Conservation (phyloP, 805 yeast genomes). For the Saccharomycopsis javanensis region DNA sequence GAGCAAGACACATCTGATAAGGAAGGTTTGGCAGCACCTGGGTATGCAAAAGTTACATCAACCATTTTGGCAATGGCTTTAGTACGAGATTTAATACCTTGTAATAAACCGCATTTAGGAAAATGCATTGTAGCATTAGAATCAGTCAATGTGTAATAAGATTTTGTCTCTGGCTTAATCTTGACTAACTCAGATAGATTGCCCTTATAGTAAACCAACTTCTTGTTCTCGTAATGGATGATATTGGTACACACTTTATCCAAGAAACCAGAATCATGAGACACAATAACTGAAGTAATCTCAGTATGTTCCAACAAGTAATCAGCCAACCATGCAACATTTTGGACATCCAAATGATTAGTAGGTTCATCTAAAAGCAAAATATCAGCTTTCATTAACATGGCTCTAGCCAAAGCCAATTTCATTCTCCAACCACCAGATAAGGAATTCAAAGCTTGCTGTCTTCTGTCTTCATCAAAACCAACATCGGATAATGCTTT, state of each 20-base stretch:
- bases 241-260: conserved; percentile 95
- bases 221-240: conserved; percentile 91
- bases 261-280: conserved; percentile 95
- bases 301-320: conserved; percentile 74
- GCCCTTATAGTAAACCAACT: conserved; percentile 92
- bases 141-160: conserved; percentile 90
- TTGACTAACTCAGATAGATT: conserved; percentile 87
- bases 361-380: conserved; percentile 95
- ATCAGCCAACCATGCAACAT: conserved; percentile 90
- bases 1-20: conserved; percentile 74
- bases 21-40: conserved; percentile 82
- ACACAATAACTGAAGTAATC: conserved; percentile 89
- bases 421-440: conserved; percentile 99
- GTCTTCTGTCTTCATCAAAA: conserved; percentile 80
- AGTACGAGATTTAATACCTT: conserved; percentile 94
- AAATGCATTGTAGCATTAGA: conserved; percentile 91
- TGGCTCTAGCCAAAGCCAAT: conserved; percentile 95
- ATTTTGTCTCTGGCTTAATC: conserved; percentile 90
- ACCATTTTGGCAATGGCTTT: conserved; percentile 86
- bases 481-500: conserved; percentile 77
- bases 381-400: conserved; percentile 95
- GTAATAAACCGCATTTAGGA: conserved; percentile 95
- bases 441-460: conserved; percentile 84
- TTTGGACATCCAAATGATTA: conserved; percentile 90
- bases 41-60: conserved; percentile 80